Evolutionary conservation across 768 basidiomycete species (phyloP).

Genomic region (Termitomyces bulborhizus): DNA sequence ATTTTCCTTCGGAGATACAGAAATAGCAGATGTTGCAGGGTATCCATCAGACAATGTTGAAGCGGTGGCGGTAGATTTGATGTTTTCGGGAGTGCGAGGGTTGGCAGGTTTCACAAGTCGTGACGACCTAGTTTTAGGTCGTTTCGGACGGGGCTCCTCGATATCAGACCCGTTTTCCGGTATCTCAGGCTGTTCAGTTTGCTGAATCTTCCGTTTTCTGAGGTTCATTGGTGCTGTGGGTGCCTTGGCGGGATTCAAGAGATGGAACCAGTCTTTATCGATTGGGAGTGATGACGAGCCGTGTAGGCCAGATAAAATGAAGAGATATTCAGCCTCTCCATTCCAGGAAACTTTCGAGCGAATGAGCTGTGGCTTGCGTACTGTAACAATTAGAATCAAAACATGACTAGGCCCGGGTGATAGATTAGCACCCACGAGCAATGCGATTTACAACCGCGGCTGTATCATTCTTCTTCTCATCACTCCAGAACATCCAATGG

Average conservation of each 20-base stretch:
- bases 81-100: conserved; percentile 2
- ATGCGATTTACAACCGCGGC: conserved; percentile 49
- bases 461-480: conserved; percentile 39
- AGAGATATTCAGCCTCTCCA: conserved; percentile 33
- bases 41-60: neutral
- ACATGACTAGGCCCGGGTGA: neutral
- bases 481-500: conserved; percentile 63
- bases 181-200: conserved; percentile 17
- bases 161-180: conserved; percentile 20
- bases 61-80: conserved; percentile 1
- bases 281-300: conserved; percentile 23
- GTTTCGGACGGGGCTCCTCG: conserved; percentile 25
- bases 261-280: conserved; percentile 26
- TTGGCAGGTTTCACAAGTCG: conserved; percentile 6
- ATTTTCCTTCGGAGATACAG: conserved; percentile 1
- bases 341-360: conserved; percentile 37
- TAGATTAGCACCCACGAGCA: conserved; percentile 36
- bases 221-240: conserved; percentile 23
- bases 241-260: conserved; percentile 25
- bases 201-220: conserved; percentile 27
- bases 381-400: conserved; percentile 16
- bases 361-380: conserved; percentile 33
- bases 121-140: conserved; percentile 13
- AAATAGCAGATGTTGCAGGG: neutral
- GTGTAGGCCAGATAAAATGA: conserved; percentile 27